These are phyloP conservation scores for Parmelia sp. DNA, from an alignment of 495 filamentous ascomycete genomes.

Conservation along the genomic window DNA sequence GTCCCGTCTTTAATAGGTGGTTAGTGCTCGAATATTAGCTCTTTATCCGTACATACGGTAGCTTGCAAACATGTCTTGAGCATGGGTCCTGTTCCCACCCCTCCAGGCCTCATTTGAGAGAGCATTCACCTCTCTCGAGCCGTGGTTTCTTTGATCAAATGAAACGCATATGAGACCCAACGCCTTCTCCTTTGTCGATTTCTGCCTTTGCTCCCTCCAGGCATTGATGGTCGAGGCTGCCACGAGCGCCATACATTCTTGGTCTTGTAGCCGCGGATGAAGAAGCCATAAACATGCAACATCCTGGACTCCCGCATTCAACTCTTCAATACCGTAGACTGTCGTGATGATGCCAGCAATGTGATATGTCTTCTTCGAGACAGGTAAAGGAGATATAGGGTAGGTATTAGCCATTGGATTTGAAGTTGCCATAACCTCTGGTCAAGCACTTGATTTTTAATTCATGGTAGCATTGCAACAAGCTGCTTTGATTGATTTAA, in stretches of 20 bases:
- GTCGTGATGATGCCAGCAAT: slow-evolving; percentile 72
- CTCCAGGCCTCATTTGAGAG: slow-evolving; percentile 68
- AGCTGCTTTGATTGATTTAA: too few relatives aligned
- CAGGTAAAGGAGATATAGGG: slow-evolving; percentile 29
- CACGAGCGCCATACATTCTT: slow-evolving; percentile 62
- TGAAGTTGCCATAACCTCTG: slow-evolving; percentile 18
- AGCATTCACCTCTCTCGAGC: slow-evolving; percentile 54
- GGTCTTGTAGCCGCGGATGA: slow-evolving; percentile 64
- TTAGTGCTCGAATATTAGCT: not conserved
- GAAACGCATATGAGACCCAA: slow-evolving; percentile 66
- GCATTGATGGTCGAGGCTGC: slow-evolving; percentile 49
- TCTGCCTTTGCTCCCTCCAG: slow-evolving; percentile 45
- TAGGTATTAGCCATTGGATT: slow-evolving; percentile 33
- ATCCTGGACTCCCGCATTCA: slow-evolving; percentile 41
- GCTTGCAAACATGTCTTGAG: slow-evolving; percentile 76
- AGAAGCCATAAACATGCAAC: slow-evolving; percentile 81
- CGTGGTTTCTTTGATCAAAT: slow-evolving; percentile 91
- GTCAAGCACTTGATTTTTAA: not conserved
- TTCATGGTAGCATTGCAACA: not conserved
- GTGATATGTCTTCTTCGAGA: slow-evolving; percentile 55
- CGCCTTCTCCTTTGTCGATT: slow-evolving; percentile 25
- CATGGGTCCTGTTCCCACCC: slow-evolving; percentile 73
- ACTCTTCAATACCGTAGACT: slow-evolving; percentile 73
- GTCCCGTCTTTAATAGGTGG: slow-evolving; percentile 56
- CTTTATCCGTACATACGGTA: slow-evolving; percentile 38